Base-by-base conservation (phyloP, 352 stramenopile genomes). In the Phytophthora pseudosyringae region DNA sequence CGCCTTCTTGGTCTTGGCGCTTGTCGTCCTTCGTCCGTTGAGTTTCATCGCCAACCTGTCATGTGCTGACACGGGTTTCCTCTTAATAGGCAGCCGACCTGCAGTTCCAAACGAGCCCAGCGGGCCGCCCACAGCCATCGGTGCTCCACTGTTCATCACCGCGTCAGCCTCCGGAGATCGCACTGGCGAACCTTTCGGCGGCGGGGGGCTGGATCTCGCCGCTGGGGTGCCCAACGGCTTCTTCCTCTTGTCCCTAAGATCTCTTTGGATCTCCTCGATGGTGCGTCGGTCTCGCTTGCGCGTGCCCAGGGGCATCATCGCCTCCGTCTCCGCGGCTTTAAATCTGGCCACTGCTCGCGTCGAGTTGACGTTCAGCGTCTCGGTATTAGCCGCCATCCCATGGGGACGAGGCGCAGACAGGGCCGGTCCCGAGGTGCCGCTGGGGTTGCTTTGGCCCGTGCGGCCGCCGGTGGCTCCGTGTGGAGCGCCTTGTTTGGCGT, bases 261-360 rank as follows among this genome's bases (percentile, higher is more conserved):
- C 88, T 49, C 84, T 72, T 55, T 95, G 88, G 52, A 95, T 95
- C 63, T 95, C 83, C 45, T 95, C 88, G 55, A 95, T 95, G n/a
- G 88, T 93, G 18, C 88, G 85, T 55, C 88, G 83, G 48, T 95
- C 88, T 43, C 88, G 72, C 60, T 94, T 95, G 64, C 89, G 90
- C 13, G 88, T 95, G 41, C 84, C 84, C 8, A 95, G 69, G n/a
- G 88, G 72, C 79, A 92, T 93, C 64, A 95, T 65, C 5, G 69
- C 76, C 32, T 78, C 67, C 3, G 70, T 61, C 26, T 81, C 75
- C 3, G 67, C 45, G 40, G 70, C 71, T 47, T 84, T 83, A 48
- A 94, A 93, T 28, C 87, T 81, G 31, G 76, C 71, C 0, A 76
- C 83, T 11, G 85, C 85, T 8, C 83, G 79, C 11, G 78, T 93